Conservation (phyloP, 2,329 filamentous ascomycete species). For the Fusarium oxysporum region DNA sequence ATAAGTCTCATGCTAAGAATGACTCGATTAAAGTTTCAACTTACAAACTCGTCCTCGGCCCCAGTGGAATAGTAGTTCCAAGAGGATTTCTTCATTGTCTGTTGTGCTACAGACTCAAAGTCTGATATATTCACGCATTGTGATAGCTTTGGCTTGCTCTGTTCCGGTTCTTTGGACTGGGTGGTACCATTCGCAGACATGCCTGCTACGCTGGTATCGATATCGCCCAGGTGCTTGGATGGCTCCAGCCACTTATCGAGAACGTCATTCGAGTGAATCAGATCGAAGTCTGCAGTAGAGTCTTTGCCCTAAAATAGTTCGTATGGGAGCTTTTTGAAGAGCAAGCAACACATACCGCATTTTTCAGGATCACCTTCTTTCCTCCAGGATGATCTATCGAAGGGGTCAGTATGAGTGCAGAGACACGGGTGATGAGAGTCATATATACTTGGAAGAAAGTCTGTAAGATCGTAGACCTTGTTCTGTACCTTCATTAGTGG, state of each 20-base stretch:
- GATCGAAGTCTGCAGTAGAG: slow-evolving; percentile 18
- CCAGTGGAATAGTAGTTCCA: slow-evolving; percentile 33
- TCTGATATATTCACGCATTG: slow-evolving; percentile 17
- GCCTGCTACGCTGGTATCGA: slow-evolving; percentile 1
- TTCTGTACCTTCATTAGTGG: background rate
- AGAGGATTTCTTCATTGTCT: background rate
- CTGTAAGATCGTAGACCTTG: slow-evolving; percentile 29
- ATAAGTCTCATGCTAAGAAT: background rate
- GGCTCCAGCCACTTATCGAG: slow-evolving; percentile 22
- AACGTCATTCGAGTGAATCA: slow-evolving; percentile 21
- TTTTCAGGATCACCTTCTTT: slow-evolving; percentile 25
- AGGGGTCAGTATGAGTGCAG: background rate
- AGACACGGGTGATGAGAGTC: rapidly evolving
- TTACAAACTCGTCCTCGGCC: slow-evolving; percentile 26
- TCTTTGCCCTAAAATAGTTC: slow-evolving; percentile 11
- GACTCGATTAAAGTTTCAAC: rapidly evolving
- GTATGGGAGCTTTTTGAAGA: rapidly evolving
- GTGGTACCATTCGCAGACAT: background rate
- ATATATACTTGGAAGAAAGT: slow-evolving; percentile 14
- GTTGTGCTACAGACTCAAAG: slow-evolving; percentile 11
- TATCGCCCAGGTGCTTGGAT: slow-evolving; percentile 9
- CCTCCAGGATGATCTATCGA: slow-evolving; percentile 15
- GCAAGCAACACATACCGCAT: background rate
- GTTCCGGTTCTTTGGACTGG: background rate
- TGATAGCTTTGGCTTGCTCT: slow-evolving; percentile 10